phyloP scores from a whole-genome alignment of 805 yeast species.

The Hanseniaspora lachancei region DNA sequence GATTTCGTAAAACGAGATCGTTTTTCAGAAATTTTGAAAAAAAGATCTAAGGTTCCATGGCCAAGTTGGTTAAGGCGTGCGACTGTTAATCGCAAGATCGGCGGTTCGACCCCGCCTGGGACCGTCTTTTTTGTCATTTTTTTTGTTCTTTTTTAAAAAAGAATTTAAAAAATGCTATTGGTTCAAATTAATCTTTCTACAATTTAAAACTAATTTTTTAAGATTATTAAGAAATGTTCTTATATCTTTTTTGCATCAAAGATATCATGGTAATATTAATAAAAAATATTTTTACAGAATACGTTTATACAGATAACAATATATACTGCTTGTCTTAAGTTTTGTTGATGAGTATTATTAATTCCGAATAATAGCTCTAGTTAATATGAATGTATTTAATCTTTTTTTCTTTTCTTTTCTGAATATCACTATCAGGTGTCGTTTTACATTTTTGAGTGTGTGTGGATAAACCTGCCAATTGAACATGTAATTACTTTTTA shows the following conservation, averaged over 20 bases:
- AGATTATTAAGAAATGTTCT: no score
- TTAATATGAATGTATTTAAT: no score
- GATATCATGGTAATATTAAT: no score
- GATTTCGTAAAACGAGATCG: not conserved
- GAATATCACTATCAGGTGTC: no score
- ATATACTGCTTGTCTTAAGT: not conserved
- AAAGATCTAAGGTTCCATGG: constrained; percentile 29
- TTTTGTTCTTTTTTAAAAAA: not conserved
- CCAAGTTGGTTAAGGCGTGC: constrained; percentile 52
- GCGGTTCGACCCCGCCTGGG: constrained; percentile 14
- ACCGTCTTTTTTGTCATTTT: constrained; percentile 3
- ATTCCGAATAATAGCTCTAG: no score
- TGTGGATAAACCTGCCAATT: no score
- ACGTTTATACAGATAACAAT: no score
- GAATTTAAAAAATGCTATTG: not conserved
- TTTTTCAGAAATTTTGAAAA: not conserved
- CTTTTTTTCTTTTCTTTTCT: no score
- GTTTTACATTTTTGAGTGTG: no score
- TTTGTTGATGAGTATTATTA: not conserved
- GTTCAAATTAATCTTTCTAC: not conserved
- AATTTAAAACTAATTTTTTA: no score
- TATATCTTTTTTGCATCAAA: no score
- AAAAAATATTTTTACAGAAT: no score
- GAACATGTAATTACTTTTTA: not conserved
- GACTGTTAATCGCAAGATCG: constrained; percentile 55